Evolutionary conservation across 331 rosid species (phyloP).

Genomic region (Acacia concinna): DNA sequence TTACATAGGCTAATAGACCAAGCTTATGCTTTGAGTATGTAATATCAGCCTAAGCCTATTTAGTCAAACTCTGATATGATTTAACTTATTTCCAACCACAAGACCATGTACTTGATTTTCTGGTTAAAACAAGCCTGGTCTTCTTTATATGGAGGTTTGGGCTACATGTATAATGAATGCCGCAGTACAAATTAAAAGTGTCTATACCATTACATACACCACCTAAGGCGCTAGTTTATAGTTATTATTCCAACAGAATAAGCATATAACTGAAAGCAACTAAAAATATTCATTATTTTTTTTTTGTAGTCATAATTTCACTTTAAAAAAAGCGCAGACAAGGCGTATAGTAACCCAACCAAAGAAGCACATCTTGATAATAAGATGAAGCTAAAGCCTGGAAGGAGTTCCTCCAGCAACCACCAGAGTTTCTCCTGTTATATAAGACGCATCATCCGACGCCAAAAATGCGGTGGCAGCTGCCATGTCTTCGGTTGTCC

Average conservation of each 20-base stretch:
- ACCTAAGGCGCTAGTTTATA: not conserved
- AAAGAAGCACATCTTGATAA: not conserved
- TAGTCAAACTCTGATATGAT: not conserved
- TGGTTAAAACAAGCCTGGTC: not conserved
- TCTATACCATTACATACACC: not conserved
- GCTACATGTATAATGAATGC: not conserved
- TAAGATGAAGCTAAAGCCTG: conserved; percentile 56
- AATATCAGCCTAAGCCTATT: not conserved
- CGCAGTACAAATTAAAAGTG: not conserved
- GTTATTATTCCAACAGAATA: not conserved
- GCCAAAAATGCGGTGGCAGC: conserved; percentile 88
- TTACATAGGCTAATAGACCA: not conserved
- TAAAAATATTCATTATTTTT: not conserved
- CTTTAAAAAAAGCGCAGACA: not conserved
- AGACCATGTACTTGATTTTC: not conserved
- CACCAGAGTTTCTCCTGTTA: conserved; percentile 93
- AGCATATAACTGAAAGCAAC: not conserved
- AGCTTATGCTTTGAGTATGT: no score
- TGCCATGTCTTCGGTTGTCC: conserved; percentile 88
- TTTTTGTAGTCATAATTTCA: not conserved
- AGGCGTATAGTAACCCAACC: conserved; percentile 2
- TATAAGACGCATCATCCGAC: conserved; percentile 86
- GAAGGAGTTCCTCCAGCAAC: conserved; percentile 93
- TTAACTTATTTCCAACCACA: not conserved
- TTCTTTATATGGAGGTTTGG: not conserved